Conservation (phyloP, 176 grass and related monocot species). For the Panicum miliaceum region DNA sequence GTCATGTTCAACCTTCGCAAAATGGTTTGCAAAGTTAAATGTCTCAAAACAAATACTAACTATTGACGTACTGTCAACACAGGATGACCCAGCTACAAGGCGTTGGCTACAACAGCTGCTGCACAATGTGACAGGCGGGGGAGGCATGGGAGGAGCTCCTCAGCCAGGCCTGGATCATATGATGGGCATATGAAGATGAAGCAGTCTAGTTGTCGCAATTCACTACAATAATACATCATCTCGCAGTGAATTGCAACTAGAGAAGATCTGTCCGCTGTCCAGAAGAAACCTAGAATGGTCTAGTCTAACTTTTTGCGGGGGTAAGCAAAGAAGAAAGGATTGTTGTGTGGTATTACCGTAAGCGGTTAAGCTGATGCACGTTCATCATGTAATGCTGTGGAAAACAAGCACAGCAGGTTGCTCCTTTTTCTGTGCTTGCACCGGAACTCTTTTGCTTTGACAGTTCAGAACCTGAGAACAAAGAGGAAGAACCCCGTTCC, state of each 20-base stretch:
- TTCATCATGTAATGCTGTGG: constrained; percentile 33
- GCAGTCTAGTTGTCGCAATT: constrained; percentile 29
- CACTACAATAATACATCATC: constrained; percentile 37
- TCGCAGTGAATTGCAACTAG: constrained; percentile 40
- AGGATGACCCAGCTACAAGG: constrained; percentile 92
- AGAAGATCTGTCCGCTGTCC: constrained; percentile 23
- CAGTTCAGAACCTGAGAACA: background rate
- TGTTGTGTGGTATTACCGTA: constrained; percentile 7
- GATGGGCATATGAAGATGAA: constrained; percentile 63
- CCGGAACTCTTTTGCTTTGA: constrained; percentile 32
- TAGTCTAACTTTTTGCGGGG: constrained; percentile 24
- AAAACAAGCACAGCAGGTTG: constrained; percentile 19
- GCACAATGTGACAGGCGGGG: constrained; percentile 65
- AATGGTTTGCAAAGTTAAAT: background rate
- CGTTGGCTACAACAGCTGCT: constrained; percentile 87
- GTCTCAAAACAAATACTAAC: constrained; percentile 1
- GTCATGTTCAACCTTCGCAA: background rate
- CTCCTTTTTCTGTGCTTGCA: constrained; percentile 10
- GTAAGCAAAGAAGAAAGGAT: background rate
- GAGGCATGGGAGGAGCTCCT: constrained; percentile 60
- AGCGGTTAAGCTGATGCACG: constrained; percentile 19
- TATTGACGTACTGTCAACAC: constrained; percentile 8
- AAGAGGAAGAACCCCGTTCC: background rate
- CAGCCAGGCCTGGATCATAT: constrained; percentile 84
- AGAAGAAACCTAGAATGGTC: constrained; percentile 34